Base-by-base conservation (phyloP, 371 early-diverging fungal species). In the Mucor circinelloides region DNA sequence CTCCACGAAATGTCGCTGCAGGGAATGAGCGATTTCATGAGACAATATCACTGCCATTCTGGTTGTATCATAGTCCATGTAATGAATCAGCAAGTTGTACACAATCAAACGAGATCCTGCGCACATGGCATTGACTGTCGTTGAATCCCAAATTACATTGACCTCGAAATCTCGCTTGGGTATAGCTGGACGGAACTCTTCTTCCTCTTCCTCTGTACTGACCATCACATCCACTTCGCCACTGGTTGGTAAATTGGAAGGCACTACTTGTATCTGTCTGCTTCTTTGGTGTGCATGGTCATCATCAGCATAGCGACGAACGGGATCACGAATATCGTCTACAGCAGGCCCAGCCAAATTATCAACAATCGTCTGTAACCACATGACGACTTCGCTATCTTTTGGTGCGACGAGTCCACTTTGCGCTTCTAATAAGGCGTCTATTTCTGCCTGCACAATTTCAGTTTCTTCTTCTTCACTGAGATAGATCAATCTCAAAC, bases 1-100 rank as follows among this genome's bases (percentile, higher is more conserved):
- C 63, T 89, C 89, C 52, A 83, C 84, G 63, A 85, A 85, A 68
- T 89, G 89, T 10, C 87, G 76, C 60, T 89, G 89, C 42, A 89
- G 71, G 0, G 83, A 80, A 66, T 89, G 89, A 0, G 89, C 87
- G 28, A 89, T 77, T 63, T 89, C 89, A 69, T 89, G 89, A 3
- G 87, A 82, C 15, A 89, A 62, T 23, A 89, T 83, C 3, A 85
- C 88, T 2, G 89, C 89, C 61, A 87, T 69, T 46, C 78, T 67
- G 21, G 75, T 80, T 10, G 86, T 74, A 58, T 87, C 78, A 58
- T 83, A 83, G 9, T 83, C 86, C 66, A 89, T 72, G 30, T 73
- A 74, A 4, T 79, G 54, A 58, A 81, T 36, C 79, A 86, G 63
- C 64, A 82, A 40, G 64, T 86, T 78, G 68, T 83, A 82, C n/a